phyloP scores from a whole-genome alignment of 495 filamentous ascomycete species.

The Gamarada debralockiae region DNA sequence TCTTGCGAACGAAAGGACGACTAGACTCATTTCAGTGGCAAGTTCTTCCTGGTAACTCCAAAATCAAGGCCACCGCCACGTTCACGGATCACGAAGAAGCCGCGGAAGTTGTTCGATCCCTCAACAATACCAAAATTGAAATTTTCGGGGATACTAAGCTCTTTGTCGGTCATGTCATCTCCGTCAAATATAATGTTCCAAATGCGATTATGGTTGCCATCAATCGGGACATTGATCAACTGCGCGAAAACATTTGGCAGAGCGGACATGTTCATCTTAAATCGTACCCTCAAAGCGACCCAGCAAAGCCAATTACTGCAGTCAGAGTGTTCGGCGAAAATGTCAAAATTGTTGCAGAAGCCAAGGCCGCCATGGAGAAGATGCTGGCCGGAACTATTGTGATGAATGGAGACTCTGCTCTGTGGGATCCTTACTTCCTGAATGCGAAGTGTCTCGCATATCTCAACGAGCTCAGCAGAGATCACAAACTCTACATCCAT shows the following conservation, averaged over 20 bases:
- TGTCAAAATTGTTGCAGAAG: conserved; percentile 29
- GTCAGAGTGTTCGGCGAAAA: conserved; percentile 41
- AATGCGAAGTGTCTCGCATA: conserved; percentile 14
- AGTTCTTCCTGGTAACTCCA: neutral
- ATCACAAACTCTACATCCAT: conserved; percentile 28
- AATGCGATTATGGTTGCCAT: conserved; percentile 33
- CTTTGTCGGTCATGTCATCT: conserved; percentile 28
- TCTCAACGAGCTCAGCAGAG: conserved; percentile 19
- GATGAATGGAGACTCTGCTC: conserved; percentile 9
- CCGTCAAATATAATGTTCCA: conserved; percentile 33
- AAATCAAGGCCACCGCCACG: conserved; percentile 29
- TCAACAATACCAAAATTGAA: conserved; percentile 20
- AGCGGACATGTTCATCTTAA: conserved; percentile 26
- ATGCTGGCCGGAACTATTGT: conserved; percentile 24
- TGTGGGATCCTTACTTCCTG: conserved; percentile 29
- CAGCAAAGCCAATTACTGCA: conserved; percentile 18
- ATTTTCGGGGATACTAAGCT: conserved; percentile 26
- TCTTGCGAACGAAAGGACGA: neutral
- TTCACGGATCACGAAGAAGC: conserved; percentile 30
- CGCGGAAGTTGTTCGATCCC: conserved; percentile 23
- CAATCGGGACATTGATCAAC: conserved; percentile 26
- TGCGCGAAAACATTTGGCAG: conserved; percentile 25
- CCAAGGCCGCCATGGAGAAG: conserved; percentile 32
- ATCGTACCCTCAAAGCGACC: conserved; percentile 20
- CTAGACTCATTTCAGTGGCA: neutral